Base-by-base conservation (phyloP, 192 early-diverging fungal species). In the Gryganskiella cystojenkinii region DNA sequence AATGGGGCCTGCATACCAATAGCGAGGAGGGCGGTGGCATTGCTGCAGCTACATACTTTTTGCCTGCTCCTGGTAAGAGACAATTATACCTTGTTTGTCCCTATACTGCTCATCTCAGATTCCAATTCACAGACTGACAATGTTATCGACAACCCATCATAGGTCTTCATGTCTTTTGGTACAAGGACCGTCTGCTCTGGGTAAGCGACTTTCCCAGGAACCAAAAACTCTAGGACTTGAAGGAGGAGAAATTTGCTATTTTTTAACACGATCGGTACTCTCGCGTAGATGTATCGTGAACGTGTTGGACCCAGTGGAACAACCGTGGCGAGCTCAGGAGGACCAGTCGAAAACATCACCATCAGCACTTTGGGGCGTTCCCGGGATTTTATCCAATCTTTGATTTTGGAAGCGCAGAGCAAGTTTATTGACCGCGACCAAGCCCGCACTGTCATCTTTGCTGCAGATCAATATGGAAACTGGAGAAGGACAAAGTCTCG, bases 391-490 rank as follows among this genome's bases (percentile, higher is more conserved):
- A 62, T 92, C 11, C 84, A 90, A 46, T 47, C 63, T 4, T 60
- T 92, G 25, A 84, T 90, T 17, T 34, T 71, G 47, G 87, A 90
- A 51, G 83, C 90, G 0, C 87, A 86, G 24, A 55, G 56, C n/a
- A 71, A 80, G 31, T 90, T 81, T 56, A 70, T 90, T 25, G 88
- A 90, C 27, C 78, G 87, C 6, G 91, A 92, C 61, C 49, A 85
- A 24, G 70, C 81, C 7, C 59, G 90, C 8, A 92, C 89, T 6
- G 84, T 92, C 20, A 87, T 92, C 8, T 91, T 86, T 57, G 83
- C 86, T 15, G 88, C 84, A 14, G 90, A 92, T 79, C 85, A 90
- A 54, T 92, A 91, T 63, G 91, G 90, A 9, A 84, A 83, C 37
- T 92, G 91, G 91, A 51, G 70, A 17, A 52, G 68, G 25, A 78